Conservation (phyloP, 495 filamentous ascomycete species). For the Trichocladium antarcticum region DNA sequence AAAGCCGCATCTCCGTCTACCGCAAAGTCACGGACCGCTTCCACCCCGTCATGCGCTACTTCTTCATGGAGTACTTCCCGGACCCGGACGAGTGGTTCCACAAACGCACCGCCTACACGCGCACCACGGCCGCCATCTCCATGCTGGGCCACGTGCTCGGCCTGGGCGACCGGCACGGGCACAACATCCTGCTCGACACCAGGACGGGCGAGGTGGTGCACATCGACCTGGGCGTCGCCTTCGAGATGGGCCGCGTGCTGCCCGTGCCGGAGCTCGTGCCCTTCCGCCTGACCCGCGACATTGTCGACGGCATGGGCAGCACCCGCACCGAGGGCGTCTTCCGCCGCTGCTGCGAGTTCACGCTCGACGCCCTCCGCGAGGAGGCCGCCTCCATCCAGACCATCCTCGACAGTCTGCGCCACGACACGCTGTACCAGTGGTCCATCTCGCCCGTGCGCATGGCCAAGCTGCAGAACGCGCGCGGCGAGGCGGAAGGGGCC, state of each 20-base stretch:
- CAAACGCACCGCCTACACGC: conserved; percentile 74
- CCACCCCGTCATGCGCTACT: conserved; percentile 89
- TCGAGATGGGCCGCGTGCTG: conserved; percentile 86
- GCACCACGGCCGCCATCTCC: conserved; percentile 86
- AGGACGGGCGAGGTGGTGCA: conserved; percentile 89
- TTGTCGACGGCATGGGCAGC: conserved; percentile 95
- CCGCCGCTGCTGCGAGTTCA: conserved; percentile 93
- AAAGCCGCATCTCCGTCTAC: conserved; percentile 61
- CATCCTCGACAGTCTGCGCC: conserved; percentile 87
- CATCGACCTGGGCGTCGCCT: conserved; percentile 92
- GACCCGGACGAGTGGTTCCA: conserved; percentile 95
- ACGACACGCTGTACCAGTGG: conserved; percentile 95
- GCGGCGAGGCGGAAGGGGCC: conserved; percentile 23
- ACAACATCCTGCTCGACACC: conserved; percentile 90
- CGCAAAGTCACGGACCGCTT: conserved; percentile 66
- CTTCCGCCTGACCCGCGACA: conserved; percentile 87
- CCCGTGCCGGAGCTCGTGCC: conserved; percentile 92
- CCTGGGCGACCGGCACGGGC: conserved; percentile 89
- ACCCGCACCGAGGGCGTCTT: conserved; percentile 93
- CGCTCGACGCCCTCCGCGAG: conserved; percentile 79
- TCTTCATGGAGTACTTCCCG: conserved; percentile 89
- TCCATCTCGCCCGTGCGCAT: conserved; percentile 81
- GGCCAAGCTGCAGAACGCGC: conserved; percentile 46
- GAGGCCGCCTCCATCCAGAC: conserved; percentile 95
- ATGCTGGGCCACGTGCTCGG: conserved; percentile 90